These are phyloP conservation scores for Turnera subulata DNA, from an alignment of 345 rosid genomes.

Conservation along the genomic window DNA sequence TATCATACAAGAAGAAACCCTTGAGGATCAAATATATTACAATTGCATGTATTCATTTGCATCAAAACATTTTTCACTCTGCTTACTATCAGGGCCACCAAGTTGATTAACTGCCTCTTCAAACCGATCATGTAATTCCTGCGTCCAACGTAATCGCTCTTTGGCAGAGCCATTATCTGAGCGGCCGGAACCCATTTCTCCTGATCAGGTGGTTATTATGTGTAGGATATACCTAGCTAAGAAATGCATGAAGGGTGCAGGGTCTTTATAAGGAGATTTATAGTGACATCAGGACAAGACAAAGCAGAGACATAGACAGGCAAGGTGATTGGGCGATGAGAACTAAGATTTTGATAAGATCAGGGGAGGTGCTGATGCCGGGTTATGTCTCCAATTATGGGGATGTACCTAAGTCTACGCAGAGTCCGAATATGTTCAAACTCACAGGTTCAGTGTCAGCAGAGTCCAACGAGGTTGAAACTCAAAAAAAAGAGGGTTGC, in stretches of 20 bases:
- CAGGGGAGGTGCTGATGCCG: constrained; percentile 12
- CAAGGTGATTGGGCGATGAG: constrained; percentile 15
- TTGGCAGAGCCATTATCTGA: constrained; percentile 31
- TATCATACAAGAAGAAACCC: background rate
- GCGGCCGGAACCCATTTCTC: constrained; percentile 28
- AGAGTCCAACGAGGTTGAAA: background rate
- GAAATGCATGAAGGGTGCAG: background rate
- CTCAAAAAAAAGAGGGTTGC: too few relatives aligned
- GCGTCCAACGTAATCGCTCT: constrained; percentile 48
- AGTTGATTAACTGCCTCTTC: constrained; percentile 47
- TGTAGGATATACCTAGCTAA: too few relatives aligned
- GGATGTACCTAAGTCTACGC: constrained; percentile 2
- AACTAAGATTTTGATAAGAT: constrained; percentile 16
- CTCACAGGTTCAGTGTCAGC: constrained; percentile 6
- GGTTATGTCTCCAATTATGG: constrained; percentile 16
- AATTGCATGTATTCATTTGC: background rate
- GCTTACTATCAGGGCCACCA: constrained; percentile 57
- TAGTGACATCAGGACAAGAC: constrained; percentile 10
- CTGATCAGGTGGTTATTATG: background rate
- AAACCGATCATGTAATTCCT: constrained; percentile 45
- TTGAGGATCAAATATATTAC: background rate
- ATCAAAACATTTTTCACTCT: background rate
- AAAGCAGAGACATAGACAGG: constrained; percentile 10
- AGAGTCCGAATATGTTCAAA: constrained; percentile 15
- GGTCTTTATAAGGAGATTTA: constrained; percentile 8